phyloP scores from a whole-genome alignment of 768 basidiomycete genomes.

The Agaricus bisporus region DNA sequence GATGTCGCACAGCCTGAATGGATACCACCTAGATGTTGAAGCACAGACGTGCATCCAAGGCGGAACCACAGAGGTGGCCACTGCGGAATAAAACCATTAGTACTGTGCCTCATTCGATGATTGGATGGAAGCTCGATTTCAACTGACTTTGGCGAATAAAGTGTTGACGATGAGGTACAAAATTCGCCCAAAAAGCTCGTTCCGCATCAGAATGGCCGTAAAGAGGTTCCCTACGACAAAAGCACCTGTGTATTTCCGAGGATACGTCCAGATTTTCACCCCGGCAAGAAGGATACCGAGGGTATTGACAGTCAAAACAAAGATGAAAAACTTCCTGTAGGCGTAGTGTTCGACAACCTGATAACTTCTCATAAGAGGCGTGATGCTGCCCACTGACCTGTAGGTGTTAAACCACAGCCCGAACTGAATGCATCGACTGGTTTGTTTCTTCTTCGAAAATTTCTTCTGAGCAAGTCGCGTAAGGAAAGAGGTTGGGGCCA shows the following conservation, averaged over 20 bases:
- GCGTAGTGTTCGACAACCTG: background rate
- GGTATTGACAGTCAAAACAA: constrained; percentile 55
- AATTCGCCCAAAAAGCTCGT: constrained; percentile 77
- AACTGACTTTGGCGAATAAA: constrained; percentile 65
- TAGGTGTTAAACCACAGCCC: constrained; percentile 79
- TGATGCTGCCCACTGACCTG: constrained; percentile 33
- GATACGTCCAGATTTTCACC: constrained; percentile 62
- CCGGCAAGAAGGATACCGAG: constrained; percentile 55
- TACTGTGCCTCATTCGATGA: constrained; percentile 3
- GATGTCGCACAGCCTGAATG: constrained; percentile 80
- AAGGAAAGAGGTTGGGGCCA: background rate
- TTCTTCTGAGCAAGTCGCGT: constrained; percentile 6
- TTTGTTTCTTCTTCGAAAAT: constrained; percentile 23
- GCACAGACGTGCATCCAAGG: constrained; percentile 63
- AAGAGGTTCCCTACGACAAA: constrained; percentile 72
- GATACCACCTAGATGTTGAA: constrained; percentile 79
- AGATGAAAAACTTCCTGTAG: constrained; percentile 65
- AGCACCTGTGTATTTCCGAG: constrained; percentile 58
- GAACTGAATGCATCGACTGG: constrained; percentile 52
- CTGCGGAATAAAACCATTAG: constrained; percentile 16
- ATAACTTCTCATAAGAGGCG: background rate
- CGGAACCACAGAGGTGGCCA: constrained; percentile 50
- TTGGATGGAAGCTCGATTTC: background rate
- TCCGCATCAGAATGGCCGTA: constrained; percentile 68
- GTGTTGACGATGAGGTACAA: constrained; percentile 70